Evolutionary conservation across 164 flowering plant species (phyloP).

Genomic region (Berberis thunbergii): DNA sequence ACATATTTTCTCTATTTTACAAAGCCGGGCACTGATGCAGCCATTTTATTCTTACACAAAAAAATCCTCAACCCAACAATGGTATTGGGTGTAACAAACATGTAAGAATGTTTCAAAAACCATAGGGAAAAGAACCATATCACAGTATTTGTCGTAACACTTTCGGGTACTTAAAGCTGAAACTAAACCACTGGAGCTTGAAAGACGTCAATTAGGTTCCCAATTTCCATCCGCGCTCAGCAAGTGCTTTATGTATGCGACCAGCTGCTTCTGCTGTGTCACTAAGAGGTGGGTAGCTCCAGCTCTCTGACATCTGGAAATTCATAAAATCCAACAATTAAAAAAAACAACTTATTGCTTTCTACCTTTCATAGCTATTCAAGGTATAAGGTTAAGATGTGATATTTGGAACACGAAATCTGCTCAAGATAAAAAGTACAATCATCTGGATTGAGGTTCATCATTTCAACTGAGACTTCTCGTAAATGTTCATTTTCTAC

Average conservation of each 20-base stretch:
- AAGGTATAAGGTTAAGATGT: not conserved
- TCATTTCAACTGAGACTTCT: not conserved
- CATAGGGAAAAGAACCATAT: not conserved
- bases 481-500: not conserved
- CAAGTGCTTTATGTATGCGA: slow-evolving; percentile 53
- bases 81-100: not conserved
- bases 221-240: slow-evolving; percentile 72
- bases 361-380: not conserved
- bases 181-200: not conserved
- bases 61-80: slow-evolving; percentile 1
- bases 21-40: slow-evolving; percentile 6
- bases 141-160: not conserved
- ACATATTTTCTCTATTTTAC: slow-evolving; percentile 8
- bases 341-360: not conserved
- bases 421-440: not conserved
- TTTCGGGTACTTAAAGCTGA: not conserved
- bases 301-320: slow-evolving; percentile 61
- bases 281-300: slow-evolving; percentile 88
- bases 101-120: not conserved
- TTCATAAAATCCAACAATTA: not conserved
- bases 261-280: slow-evolving; percentile 75
- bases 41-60: slow-evolving; percentile 9
- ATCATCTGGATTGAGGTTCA: not conserved
- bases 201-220: slow-evolving; percentile 20
- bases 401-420: not conserved